Conservation (phyloP, 345 rosid species). For the Hibiscus tridactylites region DNA sequence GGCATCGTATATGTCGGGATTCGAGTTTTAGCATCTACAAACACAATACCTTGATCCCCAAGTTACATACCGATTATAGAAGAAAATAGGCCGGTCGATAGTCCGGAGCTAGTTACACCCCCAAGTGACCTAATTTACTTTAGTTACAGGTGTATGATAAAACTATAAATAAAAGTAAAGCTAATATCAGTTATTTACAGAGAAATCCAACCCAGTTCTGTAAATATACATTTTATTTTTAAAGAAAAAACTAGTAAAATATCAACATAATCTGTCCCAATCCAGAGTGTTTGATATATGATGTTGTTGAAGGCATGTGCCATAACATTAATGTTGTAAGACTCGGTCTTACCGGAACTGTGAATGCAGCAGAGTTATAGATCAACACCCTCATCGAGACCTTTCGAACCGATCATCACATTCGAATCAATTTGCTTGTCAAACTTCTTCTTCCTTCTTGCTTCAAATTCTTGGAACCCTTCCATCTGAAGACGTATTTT, state of each 20-base stretch:
- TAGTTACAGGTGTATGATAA: too few species aligned
- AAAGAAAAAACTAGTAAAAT: not conserved
- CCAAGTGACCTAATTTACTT: too few species aligned
- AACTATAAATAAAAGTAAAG: not conserved
- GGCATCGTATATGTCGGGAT: too few species aligned
- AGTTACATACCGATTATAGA: not conserved
- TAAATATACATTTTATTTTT: not conserved
- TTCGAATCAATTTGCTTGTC: conserved; percentile 96
- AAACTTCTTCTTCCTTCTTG: conserved; percentile 82
- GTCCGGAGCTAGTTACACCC: too few species aligned
- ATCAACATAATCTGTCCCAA: conserved; percentile 1
- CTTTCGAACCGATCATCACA: conserved; percentile 90
- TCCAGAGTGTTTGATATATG: not conserved
- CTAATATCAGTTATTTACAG: conserved; percentile 3
- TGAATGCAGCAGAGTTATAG: conserved; percentile 17
- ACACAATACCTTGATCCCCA: not conserved
- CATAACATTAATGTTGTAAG: not conserved
- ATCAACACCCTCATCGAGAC: conserved; percentile 91
- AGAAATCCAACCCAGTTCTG: not conserved
- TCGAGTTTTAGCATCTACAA: too few species aligned
- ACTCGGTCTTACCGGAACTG: conserved; percentile 4
- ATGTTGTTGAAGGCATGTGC: not conserved
- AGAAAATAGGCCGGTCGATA: not conserved
- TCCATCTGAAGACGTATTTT: conserved; percentile 45
- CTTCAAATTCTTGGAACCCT: conserved; percentile 86